phyloP scores from a whole-genome alignment of 352 stramenopile genomes.

The Globisporangium nagaii region DNA sequence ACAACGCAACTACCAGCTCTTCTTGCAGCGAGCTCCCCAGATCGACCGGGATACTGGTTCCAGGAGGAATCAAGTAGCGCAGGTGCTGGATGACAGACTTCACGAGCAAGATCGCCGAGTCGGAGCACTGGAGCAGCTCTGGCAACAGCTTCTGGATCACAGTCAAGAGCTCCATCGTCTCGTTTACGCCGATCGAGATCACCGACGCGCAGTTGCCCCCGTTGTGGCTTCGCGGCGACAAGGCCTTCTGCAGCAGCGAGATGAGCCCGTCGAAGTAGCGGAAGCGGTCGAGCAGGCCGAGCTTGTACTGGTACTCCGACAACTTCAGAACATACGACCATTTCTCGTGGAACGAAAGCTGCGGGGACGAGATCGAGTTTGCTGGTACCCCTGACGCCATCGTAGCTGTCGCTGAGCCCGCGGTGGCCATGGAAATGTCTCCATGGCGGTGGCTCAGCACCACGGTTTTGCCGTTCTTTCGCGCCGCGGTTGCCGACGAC shows the following conservation, averaged over 20 bases:
- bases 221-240: slow-evolving; percentile 42
- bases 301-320: slow-evolving; percentile 78
- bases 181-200: slow-evolving; percentile 58
- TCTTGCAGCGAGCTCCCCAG: slow-evolving; percentile 49
- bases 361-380: slow-evolving; percentile 12
- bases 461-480: not conserved
- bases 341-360: slow-evolving; percentile 59
- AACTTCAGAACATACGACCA: slow-evolving; percentile 82
- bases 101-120: slow-evolving; percentile 56
- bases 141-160: slow-evolving; percentile 68
- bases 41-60: slow-evolving; percentile 28
- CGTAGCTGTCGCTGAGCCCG: slow-evolving; percentile 1
- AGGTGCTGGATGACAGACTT: slow-evolving; percentile 78
- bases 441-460: slow-evolving; percentile 28
- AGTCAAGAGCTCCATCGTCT: slow-evolving; percentile 68
- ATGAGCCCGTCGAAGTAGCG: slow-evolving; percentile 78
- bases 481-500: not conserved
- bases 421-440: slow-evolving; percentile 16
- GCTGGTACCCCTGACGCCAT: slow-evolving; percentile 3
- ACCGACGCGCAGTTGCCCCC: slow-evolving; percentile 31
- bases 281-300: slow-evolving; percentile 60
- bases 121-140: slow-evolving; percentile 55
- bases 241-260: slow-evolving; percentile 71
- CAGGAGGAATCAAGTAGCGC: slow-evolving; percentile 65
- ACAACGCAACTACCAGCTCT: slow-evolving; percentile 62